These are phyloP conservation scores for Linnemannia hyalina DNA, from an alignment of 192 early-diverging fungal genomes.

Conservation along the genomic window DNA sequence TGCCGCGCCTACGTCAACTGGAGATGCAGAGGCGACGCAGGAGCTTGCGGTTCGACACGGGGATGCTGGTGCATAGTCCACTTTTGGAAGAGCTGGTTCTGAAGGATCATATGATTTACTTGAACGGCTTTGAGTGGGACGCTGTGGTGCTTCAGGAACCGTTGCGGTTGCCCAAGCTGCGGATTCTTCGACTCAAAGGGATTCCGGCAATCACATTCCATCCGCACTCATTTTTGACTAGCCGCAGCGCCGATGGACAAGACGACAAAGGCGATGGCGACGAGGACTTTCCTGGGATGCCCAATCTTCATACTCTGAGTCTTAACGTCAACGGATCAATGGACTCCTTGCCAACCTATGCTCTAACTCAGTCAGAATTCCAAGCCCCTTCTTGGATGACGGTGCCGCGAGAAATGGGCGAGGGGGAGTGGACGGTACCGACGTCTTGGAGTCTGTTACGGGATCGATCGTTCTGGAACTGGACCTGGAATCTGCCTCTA, in stretches of 20 bases:
- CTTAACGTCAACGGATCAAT: neutral
- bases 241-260: neutral
- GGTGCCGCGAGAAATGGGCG: neutral
- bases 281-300: neutral
- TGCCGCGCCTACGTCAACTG: neutral
- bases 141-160: neutral
- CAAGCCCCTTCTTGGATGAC: neutral
- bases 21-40: neutral
- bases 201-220: neutral
- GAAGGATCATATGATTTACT: neutral
- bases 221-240: neutral
- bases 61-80: neutral
- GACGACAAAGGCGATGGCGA: neutral
- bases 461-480: neutral
- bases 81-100: neutral
- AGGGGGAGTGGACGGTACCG: neutral
- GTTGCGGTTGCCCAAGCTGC: neutral
- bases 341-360: neutral
- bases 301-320: neutral
- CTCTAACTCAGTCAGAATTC: neutral
- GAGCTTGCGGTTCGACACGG: neutral
- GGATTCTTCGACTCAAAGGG: neutral
- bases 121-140: neutral
- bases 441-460: neutral
- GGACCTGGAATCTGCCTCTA: constrained; percentile 5